Base-by-base conservation (phyloP, 768 basidiomycete species). In the Psilocybe cyanescens region DNA sequence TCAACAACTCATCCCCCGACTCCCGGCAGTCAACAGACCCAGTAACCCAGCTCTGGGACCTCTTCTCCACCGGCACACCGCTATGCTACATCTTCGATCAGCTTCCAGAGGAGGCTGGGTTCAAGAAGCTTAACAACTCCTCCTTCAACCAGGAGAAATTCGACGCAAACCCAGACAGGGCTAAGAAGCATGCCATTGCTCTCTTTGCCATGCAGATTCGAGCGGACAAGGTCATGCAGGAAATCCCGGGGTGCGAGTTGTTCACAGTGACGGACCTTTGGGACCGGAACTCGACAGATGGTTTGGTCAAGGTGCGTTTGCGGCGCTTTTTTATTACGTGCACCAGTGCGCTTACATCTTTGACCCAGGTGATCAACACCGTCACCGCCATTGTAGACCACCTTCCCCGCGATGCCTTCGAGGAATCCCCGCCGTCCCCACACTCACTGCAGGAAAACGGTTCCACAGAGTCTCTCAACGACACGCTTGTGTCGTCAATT, bases 71-170 rank as follows among this genome's bases (percentile, higher is more conserved):
- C 37, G 97, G 97, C 60, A 88, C 94, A 51, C 90, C 95, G 48
- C 90, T 99, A 67, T 97, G 95, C 79, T 97, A 92, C 80, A 88
- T 99, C 68, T 97, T 94, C 82, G 97, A 99, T 78, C 88, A 91
- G 74, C 88, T 98, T 58, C 90, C 90, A 41, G 75, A 75, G 54
- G 81, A 89, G 55, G 81, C 83, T 58, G 86, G 85, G 33, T 85
- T 84, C 69, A 81, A 75, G 53, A 83, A 79, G 75, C 82, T 84
- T 63, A 81, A 82, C 70, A 82, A 84, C 64, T 86, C 93, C 57
- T 81, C 86, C 68, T 92, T 89, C 55, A 86, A 87, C 70, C 82
- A 85, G 33, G 80, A 83, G 8, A 77, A 84, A 48, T 88, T 86
- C 63, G 90, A 92, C 29, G 74, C 81, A 55, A 83, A 86, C 57